These are phyloP conservation scores for Fusarium acutatum DNA, from an alignment of 2,329 filamentous ascomycete species.

Conservation along the genomic window DNA sequence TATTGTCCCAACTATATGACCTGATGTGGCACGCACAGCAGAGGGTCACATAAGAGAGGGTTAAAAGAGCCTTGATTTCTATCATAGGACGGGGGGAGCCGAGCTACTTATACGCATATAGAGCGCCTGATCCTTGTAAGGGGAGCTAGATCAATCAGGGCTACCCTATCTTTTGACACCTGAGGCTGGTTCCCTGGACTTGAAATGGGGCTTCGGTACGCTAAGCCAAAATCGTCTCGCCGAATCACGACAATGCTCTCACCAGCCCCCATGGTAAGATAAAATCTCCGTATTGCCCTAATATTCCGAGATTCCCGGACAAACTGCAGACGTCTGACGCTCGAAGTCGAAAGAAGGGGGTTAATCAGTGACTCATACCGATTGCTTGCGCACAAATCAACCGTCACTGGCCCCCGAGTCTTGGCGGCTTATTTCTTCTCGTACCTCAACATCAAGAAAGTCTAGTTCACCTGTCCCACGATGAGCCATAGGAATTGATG, in stretches of 20 bases:
- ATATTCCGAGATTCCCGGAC: not conserved
- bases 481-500: too few relatives aligned
- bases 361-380: not conserved
- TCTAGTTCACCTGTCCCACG: too few relatives aligned
- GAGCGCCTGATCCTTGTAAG: too few relatives aligned
- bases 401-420: not conserved
- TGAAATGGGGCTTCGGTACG: not conserved
- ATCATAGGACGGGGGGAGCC: too few relatives aligned
- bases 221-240: not conserved
- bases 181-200: not conserved
- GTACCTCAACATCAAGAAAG: too few relatives aligned
- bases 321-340: not conserved
- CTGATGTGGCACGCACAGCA: too few relatives aligned
- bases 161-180: too few relatives aligned
- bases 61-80: too few relatives aligned
- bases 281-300: not conserved
- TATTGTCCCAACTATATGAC: not conserved
- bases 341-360: not conserved
- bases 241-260: not conserved
- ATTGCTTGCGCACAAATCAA: not conserved
- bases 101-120: too few relatives aligned
- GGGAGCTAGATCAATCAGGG: too few relatives aligned
- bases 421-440: not conserved
- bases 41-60: too few relatives aligned
- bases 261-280: not conserved